Percentiles rank a stretch among this genome's conserved stretches.
Conservation (phyloP, 441 rosid species). For the Rhodomyrtus psidioides region DNA sequence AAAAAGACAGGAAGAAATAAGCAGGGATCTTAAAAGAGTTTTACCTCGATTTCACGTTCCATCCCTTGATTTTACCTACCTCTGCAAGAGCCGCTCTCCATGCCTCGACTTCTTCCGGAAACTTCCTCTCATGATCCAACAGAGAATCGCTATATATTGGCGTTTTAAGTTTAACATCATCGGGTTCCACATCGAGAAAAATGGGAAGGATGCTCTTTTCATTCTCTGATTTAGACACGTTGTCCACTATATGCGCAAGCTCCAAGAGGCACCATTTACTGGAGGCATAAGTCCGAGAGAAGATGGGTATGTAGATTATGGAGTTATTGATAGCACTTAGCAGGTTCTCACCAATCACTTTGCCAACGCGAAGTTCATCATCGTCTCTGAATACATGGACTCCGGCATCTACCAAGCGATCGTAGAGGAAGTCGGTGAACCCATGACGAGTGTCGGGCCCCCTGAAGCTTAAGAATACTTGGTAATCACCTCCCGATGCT, state of each 20-base stretch:
- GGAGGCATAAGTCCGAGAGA: background rate
- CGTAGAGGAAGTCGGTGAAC: background rate
- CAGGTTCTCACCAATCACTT: background rate
- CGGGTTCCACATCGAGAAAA: background rate
- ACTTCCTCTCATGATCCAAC: accelerated
- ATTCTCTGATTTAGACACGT: background rate
- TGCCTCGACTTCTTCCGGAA: background rate
- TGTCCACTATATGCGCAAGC: background rate
- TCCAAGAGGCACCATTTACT: background rate
- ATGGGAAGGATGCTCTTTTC: background rate
- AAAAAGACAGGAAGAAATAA: background rate
- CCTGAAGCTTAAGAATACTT: background rate
- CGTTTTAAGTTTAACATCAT: background rate
- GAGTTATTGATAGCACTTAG: background rate
- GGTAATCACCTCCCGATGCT: background rate
- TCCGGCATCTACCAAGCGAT: background rate
- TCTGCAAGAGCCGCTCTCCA: background rate
- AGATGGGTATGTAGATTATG: background rate
- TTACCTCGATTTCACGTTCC: background rate
- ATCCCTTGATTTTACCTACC: background rate
- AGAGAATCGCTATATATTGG: accelerated
- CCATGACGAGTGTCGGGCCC: background rate
- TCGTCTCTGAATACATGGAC: too few relatives aligned
- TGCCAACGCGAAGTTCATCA: accelerated
- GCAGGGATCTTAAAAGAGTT: background rate